Base-by-base conservation (phyloP, 805 yeast species). In the Vanderwaltozyma polyspora region DNA sequence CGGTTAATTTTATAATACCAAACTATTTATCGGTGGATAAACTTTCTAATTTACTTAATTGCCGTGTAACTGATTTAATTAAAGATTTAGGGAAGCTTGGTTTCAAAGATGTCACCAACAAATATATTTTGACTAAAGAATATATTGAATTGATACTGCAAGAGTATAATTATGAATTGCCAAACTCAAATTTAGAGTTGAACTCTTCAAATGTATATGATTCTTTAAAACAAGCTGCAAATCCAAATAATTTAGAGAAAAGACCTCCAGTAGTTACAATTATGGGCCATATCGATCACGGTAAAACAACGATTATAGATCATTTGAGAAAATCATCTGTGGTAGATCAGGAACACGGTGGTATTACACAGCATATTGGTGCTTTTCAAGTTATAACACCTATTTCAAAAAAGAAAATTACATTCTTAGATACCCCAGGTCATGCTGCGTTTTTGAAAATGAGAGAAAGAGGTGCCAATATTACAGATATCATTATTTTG, bases 281-380 rank as follows among this genome's bases (percentile, higher is more conserved):
- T 34, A 91, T 91, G 97, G 98, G 98, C 3, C 98, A 91, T 57
- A 98, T 91, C 21, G 98, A 91, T 58, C 98, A 91, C 52, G 98
- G 98, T 2, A 91, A 91, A 55, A 91, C 98, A 2, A 89, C 98
- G 0, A 78, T 91, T 40, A 67, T 91, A 36, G 98, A 91, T 56
- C 74, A 76, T 49, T 63, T 91, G 48, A 68, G 97, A 29, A 85
- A 83, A 44, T 80, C 95, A 0, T 74, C 87, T 0, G 74, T 91
- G 6, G 97, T 79, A 0, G 73, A 74, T 21, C 71, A 76, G 28
- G 98, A 91, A 54, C 82, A 76, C 55, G 98, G 98, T 35, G 97
- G 98, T 14, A 91, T 91, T 33, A 91, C 98, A 0, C 98, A 91
- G 57, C 96, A 86, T 55, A 91, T 91, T 37, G 98, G 98, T 56